phyloP scores from a whole-genome alignment of 2,329 filamentous ascomycete genomes.

The Colletotrichum noveboracense region DNA sequence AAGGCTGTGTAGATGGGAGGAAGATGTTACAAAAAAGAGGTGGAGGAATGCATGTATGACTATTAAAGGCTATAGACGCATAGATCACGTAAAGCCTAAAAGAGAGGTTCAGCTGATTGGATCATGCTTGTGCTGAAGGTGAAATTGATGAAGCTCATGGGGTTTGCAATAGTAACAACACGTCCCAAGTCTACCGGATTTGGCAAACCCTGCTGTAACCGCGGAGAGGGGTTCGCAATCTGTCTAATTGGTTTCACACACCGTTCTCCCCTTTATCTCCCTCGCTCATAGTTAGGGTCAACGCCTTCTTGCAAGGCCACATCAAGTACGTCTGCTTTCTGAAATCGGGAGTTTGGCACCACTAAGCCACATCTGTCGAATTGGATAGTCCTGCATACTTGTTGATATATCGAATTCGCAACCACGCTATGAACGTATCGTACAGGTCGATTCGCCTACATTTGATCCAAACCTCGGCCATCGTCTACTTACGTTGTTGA shows the following conservation, averaged over 20 bases:
- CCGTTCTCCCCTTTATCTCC: neutral
- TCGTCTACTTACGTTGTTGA: fast-evolving
- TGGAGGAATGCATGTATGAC: neutral
- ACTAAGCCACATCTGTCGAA: neutral
- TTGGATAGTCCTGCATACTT: neutral
- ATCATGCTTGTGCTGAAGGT: neutral
- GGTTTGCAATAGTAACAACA: fast-evolving
- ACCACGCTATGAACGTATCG: neutral
- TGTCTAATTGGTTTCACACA: fast-evolving
- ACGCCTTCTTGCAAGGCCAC: neutral
- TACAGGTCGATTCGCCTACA: neutral
- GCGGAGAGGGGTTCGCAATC: fast-evolving
- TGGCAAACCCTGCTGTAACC: neutral
- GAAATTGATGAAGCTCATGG: neutral
- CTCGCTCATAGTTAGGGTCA: fast-evolving
- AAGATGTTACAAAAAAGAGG: neutral
- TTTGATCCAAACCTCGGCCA: neutral
- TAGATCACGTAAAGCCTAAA: neutral
- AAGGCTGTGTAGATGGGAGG: neutral
- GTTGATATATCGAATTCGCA: neutral
- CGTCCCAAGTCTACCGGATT: neutral
- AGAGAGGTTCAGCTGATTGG: neutral
- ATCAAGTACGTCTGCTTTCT: neutral
- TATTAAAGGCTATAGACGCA: conserved; percentile 16
- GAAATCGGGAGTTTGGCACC: fast-evolving